phyloP scores from a whole-genome alignment of 1,284 basidiomycete species.

The Rhodotorula glutinis region DNA sequence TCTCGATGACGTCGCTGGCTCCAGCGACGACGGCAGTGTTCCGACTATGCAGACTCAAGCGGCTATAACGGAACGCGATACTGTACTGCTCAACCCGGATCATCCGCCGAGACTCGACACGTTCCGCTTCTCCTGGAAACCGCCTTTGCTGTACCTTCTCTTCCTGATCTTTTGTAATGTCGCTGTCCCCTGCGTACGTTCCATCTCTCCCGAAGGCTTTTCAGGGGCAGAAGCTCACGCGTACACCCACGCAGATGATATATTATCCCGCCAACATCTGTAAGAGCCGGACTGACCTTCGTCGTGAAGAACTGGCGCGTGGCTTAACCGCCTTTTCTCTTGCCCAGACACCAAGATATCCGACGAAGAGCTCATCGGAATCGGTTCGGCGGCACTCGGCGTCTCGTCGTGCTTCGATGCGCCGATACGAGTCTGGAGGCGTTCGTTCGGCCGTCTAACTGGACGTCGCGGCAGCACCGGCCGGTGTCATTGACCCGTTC shows the following conservation, averaged over 20 bases:
- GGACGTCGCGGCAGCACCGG: too few species aligned
- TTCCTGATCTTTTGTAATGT: conserved; percentile 34
- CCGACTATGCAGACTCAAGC: too few species aligned
- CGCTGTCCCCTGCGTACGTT: conserved; percentile 19
- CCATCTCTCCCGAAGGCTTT: too few species aligned
- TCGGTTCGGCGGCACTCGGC: conserved; percentile 36
- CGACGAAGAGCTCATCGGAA: conserved; percentile 32
- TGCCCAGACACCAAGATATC: conserved; percentile 2
- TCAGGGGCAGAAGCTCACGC: too few species aligned
- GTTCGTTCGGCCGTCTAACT: conserved; percentile 11
- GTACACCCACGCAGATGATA: conserved; percentile 13
- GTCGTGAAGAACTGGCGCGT: neutral
- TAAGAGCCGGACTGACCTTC: conserved; percentile 2
- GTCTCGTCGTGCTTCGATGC: conserved; percentile 38
- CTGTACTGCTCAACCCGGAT: conserved; percentile 10
- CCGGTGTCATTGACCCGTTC: too few species aligned
- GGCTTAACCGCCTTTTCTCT: neutral
- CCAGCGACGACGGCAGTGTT: too few species aligned
- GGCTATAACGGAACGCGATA: neutral
- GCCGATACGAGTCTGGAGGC: conserved; percentile 36
- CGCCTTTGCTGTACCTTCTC: conserved; percentile 19
- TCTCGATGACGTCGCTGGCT: too few species aligned
- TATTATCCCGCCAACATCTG: conserved; percentile 28
- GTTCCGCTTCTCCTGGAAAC: conserved; percentile 13
- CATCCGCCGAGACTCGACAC: conserved; percentile 22